Base-by-base conservation (phyloP, 1,139 yeast genomes). In the Tardiomyces depauwii region DNA sequence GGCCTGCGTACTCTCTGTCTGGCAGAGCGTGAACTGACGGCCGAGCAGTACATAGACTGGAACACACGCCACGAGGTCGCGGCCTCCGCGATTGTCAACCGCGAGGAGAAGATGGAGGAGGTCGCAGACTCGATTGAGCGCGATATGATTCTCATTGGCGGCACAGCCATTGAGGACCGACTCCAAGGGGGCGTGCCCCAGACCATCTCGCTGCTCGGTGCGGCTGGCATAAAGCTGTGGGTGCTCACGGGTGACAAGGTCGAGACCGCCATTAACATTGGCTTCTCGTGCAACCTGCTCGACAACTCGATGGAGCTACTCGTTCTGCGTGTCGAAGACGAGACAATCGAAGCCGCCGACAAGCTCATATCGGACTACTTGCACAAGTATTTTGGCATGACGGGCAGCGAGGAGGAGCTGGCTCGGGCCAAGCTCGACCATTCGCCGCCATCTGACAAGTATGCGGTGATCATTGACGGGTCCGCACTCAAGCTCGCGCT, bases 201-300 rank as follows among this genome's bases (percentile, higher is more conserved):
- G 55, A 77, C 97, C 3, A 91, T 91, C 64, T 82, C 88, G 11
- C 67, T 84, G 42, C 73, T 91, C 48, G 86, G 83, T 12, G 77
- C 81, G 55, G 97, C 96, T 9, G 98, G 98, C 58, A 84, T 91
- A 55, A 91, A 91, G 64, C 71, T 91, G 47, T 91, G 98, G 98
- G 97, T 91, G 39, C 73, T 91, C 48, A 91, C 98, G 16, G 98
- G 98, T 65, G 98, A 91, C 66, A 85, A 89, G 67, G 93, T 91
- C 43, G 98, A 91, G 67, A 91, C 98, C 30, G 98, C 98, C 10
- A 91, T 91, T 60, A 91, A 91, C 61, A 91, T 91, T 70, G 98
- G 98, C 4, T 91, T 87, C 62, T 87, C 96, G 12, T 91, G 97
- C 72, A 91, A 91, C 58, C 70, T 91, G 53, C 72, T 91, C 52